Evolutionary conservation across 2,329 filamentous ascomycete species (phyloP), one percentile per base, ranked within the genome.

Genomic region (Paraphaeosphaeria sporulosa): DNA sequence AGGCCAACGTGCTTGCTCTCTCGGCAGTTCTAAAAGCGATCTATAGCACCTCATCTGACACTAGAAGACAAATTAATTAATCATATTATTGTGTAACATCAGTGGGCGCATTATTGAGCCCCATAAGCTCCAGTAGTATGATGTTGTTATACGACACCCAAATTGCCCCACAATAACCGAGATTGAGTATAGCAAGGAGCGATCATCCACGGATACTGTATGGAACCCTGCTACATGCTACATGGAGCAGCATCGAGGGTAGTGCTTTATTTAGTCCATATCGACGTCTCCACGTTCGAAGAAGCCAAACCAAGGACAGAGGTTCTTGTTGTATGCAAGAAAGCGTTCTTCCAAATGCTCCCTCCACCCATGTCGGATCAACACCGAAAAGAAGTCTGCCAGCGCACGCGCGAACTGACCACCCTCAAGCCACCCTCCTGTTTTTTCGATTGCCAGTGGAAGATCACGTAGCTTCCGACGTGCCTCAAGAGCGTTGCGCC

Each of bases 81-180:
- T 52, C 23, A 21, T 38, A 52, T 27, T 43, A 9, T 42, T 21
- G 49, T 13, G 49, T 42, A 42, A 27, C 4, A 10, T 2, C 25
- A 4, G 1, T 52, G 36, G 34, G 17, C 23, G 36, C 21, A 27
- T 30, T 23, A 27, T 15, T 32, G 34, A 42, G 36, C 13, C 49
- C 17, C 21, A 21, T 30, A 36, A 52, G 49, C 34, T n/a, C 23
- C 7, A 52, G 23, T 42, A 27, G 23, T 42, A 38, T 30, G 3
- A 38, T 30, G 4, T 15, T 17, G 21, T n/a, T 52, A 52, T 42
- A 52, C 27, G 21, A 21, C 10, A 42, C 12, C 10, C 21, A 52
- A 52, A 32, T 32, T 52, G 42, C 42, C 42, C 19, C 23, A n/a
- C 19, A 40, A 52, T 52, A 52, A 19, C 49, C 49, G 49, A 23